phyloP scores from a whole-genome alignment of 2,329 filamentous ascomycete species.

The Colletotrichum aenigma region DNA sequence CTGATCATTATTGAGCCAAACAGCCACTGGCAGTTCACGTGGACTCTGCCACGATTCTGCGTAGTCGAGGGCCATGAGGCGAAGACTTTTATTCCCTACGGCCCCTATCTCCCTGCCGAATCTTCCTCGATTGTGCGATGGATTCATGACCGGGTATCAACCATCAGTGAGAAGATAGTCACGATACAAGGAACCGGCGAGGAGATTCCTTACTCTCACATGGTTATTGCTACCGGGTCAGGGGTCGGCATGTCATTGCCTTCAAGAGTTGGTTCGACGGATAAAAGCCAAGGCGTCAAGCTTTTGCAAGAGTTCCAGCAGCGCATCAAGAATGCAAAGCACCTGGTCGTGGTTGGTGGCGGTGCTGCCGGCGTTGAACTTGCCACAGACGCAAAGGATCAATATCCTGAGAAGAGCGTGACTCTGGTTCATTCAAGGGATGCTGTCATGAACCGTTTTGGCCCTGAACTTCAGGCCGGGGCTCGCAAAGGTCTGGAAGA shows the following conservation, averaged over 20 bases:
- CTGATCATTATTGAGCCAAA: conserved; percentile 64
- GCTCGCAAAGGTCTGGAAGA: conserved; percentile 45
- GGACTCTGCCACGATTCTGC: conserved; percentile 62
- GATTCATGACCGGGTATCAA: conserved; percentile 45
- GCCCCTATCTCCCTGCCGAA: conserved; percentile 38
- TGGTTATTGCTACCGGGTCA: conserved; percentile 63
- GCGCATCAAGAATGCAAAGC: conserved; percentile 44
- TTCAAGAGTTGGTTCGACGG: conserved; percentile 47
- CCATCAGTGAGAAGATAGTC: conserved; percentile 41
- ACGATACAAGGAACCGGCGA: conserved; percentile 43
- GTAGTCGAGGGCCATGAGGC: conserved; percentile 61
- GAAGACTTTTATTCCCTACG: conserved; percentile 66
- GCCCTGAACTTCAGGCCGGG: conserved; percentile 41
- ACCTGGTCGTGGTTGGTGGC: conserved; percentile 58
- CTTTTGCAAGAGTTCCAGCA: conserved; percentile 51
- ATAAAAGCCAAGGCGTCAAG: conserved; percentile 45
- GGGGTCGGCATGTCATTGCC: conserved; percentile 48
- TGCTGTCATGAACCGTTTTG: conserved; percentile 57
- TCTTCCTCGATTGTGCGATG: conserved; percentile 39
- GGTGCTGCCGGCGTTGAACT: conserved; percentile 68
- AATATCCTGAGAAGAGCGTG: conserved; percentile 60
- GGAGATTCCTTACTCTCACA: conserved; percentile 55
- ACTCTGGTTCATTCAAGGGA: conserved; percentile 62
- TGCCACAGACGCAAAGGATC: conserved; percentile 61
- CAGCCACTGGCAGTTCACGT: conserved; percentile 65